Base-by-base conservation (phyloP, 805 yeast genomes). In the Hanseniaspora thailandica region DNA sequence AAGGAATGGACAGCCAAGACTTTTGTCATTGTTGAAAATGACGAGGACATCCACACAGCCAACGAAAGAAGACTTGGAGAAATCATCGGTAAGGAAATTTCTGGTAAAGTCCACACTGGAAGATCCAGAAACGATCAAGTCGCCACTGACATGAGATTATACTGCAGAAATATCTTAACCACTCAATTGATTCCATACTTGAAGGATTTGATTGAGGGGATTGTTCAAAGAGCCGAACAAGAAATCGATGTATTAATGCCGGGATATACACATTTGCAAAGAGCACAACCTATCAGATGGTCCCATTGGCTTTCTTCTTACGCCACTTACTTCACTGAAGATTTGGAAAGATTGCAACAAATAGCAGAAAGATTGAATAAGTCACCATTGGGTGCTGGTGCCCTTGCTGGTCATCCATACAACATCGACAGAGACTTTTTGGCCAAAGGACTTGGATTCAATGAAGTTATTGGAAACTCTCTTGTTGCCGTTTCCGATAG, bases 201-300 rank as follows among this genome's bases (percentile, higher is more conserved):
- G 59, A 76, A 75, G 55, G 70, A 68, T n/a, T 76, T 90, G 56
- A 82, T 90, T 64, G 66, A 71, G 57, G 82, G 82, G 19, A 76
- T 93, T 59, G 63, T 80, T 41, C 74, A 74, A 54, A 80, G 99
- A 64, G 96, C 95, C 5, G 82, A 79, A 62, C 66, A 75, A 33
- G 99, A 93, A 70, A 85, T 93, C 56, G 95, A 84, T 61, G 84
- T 84, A 19, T 76, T 93, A 64, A 93, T 93, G 97, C 99, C 99
- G 10, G 99, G 99, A 43, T 93, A 93, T 72, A 93, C 99, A 13
- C 99, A 93, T 71, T 74, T 93, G 66, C 98, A 93, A 75, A 84
- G 96, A 67, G 97, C 97, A 1, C 99, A 89, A 71, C 99, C 99
- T n/a, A 93, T 93, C 64, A 80, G 99, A 71, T 93, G 99, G 99